Evolutionary conservation across 1,284 basidiomycete species (phyloP).

Genomic region (Pseudozyma sp.): DNA sequence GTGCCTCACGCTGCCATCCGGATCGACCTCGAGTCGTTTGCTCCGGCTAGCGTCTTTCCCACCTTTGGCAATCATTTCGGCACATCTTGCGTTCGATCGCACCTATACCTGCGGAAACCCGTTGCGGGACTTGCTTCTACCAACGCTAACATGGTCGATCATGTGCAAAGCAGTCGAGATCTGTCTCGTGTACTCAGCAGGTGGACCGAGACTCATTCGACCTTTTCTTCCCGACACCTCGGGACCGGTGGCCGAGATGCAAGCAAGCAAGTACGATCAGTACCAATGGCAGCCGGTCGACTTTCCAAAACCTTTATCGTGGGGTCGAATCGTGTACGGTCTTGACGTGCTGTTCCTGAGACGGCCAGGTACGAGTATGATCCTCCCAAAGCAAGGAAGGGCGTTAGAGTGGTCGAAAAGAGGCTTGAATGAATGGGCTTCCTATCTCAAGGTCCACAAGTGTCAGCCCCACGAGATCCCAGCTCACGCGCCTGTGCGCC

Average conservation of each 20-base stretch:
- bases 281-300: constrained; percentile 38
- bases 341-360: constrained; percentile 24
- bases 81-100: constrained; percentile 21
- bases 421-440: constrained; percentile 31
- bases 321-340: constrained; percentile 21
- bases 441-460: constrained; percentile 23
- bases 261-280: constrained; percentile 8
- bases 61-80: constrained; percentile 1
- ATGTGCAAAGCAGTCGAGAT: constrained; percentile 36
- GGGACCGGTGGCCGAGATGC: constrained; percentile 14
- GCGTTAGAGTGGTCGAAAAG: constrained; percentile 37
- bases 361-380: constrained; percentile 23
- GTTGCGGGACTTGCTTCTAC: constrained; percentile 30
- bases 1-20: constrained; percentile 29
- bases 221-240: constrained; percentile 17
- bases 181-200: constrained; percentile 23
- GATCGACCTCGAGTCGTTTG: constrained; percentile 13
- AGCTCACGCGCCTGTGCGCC: constrained; percentile 25
- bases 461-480: constrained; percentile 23
- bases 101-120: constrained; percentile 35
- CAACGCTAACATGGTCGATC: constrained; percentile 35
- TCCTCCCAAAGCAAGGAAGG: constrained; percentile 25
- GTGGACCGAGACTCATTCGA: constrained; percentile 32
- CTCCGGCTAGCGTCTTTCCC: constrained; percentile 37
- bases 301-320: constrained; percentile 13